These are phyloP conservation scores for Penicillium sp. DNA, from an alignment of 2,329 filamentous ascomycete species.

Conservation along the genomic window DNA sequence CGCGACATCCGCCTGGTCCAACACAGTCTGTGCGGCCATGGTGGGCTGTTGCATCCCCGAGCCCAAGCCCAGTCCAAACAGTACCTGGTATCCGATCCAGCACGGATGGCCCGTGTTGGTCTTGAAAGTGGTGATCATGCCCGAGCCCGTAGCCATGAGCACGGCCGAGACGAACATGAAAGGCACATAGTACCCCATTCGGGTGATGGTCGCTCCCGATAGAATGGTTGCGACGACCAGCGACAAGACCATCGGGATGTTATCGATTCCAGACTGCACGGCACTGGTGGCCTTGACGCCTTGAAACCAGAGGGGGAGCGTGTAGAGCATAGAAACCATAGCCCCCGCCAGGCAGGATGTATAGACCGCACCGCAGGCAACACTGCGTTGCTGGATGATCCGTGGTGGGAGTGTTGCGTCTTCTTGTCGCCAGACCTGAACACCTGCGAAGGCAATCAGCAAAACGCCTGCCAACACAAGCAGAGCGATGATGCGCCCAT, in stretches of 20 bases:
- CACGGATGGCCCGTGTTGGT: constrained; percentile 14
- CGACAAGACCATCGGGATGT: constrained; percentile 40
- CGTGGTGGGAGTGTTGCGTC: constrained; percentile 52
- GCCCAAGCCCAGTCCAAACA: constrained; percentile 21
- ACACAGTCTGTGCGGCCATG: constrained; percentile 18
- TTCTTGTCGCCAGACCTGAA: constrained; percentile 49
- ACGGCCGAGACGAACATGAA: constrained; percentile 34
- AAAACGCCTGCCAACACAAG: constrained; percentile 27
- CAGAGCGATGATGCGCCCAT: constrained; percentile 23
- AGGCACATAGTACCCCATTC: constrained; percentile 42
- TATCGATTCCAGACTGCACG: constrained; percentile 47
- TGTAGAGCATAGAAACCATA: constrained; percentile 44
- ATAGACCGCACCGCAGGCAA: constrained; percentile 34
- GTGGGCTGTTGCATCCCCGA: constrained; percentile 20
- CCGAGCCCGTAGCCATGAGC: constrained; percentile 18
- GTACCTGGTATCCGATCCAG: constrained; percentile 23
- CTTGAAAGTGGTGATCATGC: constrained; percentile 19
- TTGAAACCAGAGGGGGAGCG: constrained; percentile 50
- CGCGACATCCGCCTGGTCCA: constrained; percentile 14
- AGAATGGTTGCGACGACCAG: constrained; percentile 36
- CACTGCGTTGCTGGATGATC: constrained; percentile 49
- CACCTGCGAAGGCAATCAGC: constrained; percentile 44
- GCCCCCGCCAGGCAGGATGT: constrained; percentile 37
- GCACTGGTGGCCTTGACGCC: constrained; percentile 45
- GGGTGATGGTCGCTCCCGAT: constrained; percentile 32